A percentile compares a stretch with the other conserved stretches of the same genome.
Evolutionary conservation across 2,329 filamentous ascomycete species (phyloP).

Genomic region (Verticillium nubilum): DNA sequence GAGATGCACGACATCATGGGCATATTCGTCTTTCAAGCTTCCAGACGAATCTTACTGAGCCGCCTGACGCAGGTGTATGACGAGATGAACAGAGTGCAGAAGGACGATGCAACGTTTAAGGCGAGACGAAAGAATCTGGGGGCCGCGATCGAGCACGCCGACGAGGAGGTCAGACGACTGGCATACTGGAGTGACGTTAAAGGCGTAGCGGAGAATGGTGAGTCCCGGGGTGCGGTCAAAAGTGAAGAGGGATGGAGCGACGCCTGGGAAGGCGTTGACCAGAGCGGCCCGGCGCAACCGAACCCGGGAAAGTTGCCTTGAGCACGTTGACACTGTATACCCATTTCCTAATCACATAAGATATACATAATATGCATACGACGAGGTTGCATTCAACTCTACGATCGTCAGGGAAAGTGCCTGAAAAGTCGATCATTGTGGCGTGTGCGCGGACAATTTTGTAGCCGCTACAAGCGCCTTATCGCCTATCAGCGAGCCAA

Average conservation of each 20-base stretch:
- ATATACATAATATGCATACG: not conserved
- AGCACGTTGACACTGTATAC: slow-evolving; percentile 12
- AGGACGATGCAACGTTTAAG: slow-evolving; percentile 27
- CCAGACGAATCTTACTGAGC: slow-evolving; percentile 69
- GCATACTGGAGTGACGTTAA: slow-evolving; percentile 88
- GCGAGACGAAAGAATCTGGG: slow-evolving; percentile 62
- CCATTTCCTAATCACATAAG: slow-evolving; percentile 2
- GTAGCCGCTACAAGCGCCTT: not conserved
- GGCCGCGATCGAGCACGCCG: slow-evolving; percentile 68
- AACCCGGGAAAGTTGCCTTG: slow-evolving; percentile 18
- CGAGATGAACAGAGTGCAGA: slow-evolving; percentile 43
- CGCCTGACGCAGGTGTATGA: slow-evolving; percentile 63
- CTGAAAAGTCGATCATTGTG: too few relatives aligned
- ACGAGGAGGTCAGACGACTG: slow-evolving; percentile 72
- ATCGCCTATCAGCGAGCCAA: not conserved
- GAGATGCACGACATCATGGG: slow-evolving; percentile 83
- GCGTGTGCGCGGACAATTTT: not conserved
- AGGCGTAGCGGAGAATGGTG: slow-evolving; percentile 54
- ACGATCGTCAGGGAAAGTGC: too few relatives aligned
- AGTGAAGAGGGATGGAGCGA: slow-evolving; percentile 35
- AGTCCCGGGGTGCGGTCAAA: slow-evolving; percentile 38
- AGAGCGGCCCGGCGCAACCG: slow-evolving; percentile 41
- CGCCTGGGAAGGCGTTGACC: slow-evolving; percentile 46
- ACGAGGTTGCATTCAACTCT: too few relatives aligned
- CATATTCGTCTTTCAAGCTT: slow-evolving; percentile 84